Base-by-base conservation (phyloP, 257 asterid species). In the Cynanchum wilfordii region DNA sequence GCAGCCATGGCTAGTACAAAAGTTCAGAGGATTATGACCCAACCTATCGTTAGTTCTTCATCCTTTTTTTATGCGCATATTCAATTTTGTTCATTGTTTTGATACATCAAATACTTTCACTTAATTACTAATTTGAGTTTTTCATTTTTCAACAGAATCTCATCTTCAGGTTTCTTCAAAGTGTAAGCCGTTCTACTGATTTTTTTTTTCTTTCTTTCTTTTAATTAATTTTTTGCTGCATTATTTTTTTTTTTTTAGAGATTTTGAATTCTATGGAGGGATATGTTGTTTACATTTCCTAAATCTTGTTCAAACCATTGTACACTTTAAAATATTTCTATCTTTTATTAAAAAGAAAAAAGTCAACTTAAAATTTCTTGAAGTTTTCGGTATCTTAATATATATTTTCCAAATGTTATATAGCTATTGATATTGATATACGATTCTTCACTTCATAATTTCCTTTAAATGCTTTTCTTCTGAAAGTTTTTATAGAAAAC, bases 11-110 rank as follows among this genome's bases (percentile, higher is more conserved):
- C 91, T 8, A 86, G 84, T 82, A 86, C 91, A 29, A 86, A 86
- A 79, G 89, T 82, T 67, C 91, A 87, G 79, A 66, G 89, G 89
- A 87, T 87, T 63, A 87, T 87, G 91, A 87, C 91, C 81, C 91
- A 87, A 62, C 91, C 91, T 27, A 87, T 87, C 38, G 93, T 86
- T 81, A 25, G 49, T 65, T 51, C 60, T 8, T 42, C 69, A 7
- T 44, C 66, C 22, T 22, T 56, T 59, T 42, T 8, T 42, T 8
- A 42, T 42, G 8, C 22, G 20, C 63, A 8, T 44, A 11, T 36
- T 4, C 38, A 2, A 0, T 5, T 58, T 6, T 13, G 8, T 69
- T 38, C 11, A 30, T 44, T 38, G 5, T 33, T 24, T 72, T 24
- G 16, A 10, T 1, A 10, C 29, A 11, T 11, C 1, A 19, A 30